Percentiles rank a stretch among this genome's conserved stretches.
Evolutionary conservation across 768 basidiomycete genomes (phyloP).

Genomic region (Amanita rubescens): DNA sequence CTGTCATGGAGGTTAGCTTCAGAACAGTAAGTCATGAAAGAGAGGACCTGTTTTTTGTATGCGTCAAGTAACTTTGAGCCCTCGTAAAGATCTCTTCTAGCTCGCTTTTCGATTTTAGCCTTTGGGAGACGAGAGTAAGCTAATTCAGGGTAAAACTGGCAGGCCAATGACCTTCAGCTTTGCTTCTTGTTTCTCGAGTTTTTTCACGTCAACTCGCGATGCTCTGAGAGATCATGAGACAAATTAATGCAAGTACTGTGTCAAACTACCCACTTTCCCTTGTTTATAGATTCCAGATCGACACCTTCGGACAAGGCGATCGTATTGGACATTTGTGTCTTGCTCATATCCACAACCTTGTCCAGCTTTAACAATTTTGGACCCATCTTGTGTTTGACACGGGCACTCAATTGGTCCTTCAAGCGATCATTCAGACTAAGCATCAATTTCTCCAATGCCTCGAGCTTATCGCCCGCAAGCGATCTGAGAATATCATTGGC

Average conservation of each 20-base stretch:
- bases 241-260: slow-evolving; percentile 12
- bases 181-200: slow-evolving; percentile 94
- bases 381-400: slow-evolving; percentile 51
- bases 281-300: slow-evolving; percentile 87
- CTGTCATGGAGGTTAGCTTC: slow-evolving; percentile 28
- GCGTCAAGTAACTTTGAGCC: slow-evolving; percentile 93
- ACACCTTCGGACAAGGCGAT: slow-evolving; percentile 78
- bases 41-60: slow-evolving; percentile 75
- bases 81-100: slow-evolving; percentile 85
- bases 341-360: slow-evolving; percentile 86
- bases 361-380: slow-evolving; percentile 72
- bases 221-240: slow-evolving; percentile 41
- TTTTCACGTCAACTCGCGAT: slow-evolving; percentile 89
- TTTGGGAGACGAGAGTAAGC: slow-evolving; percentile 20
- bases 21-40: neutral
- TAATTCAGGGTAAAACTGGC: neutral
- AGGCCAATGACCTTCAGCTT: slow-evolving; percentile 65
- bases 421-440: slow-evolving; percentile 51
- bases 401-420: slow-evolving; percentile 52
- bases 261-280: slow-evolving; percentile 66
- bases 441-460: slow-evolving; percentile 64
- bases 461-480: slow-evolving; percentile 53
- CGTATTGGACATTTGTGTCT: slow-evolving; percentile 70
- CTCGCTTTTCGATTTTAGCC: slow-evolving; percentile 98
- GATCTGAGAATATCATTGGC: slow-evolving; percentile 70